Percentiles rank a stretch among this genome's conserved stretches.
Evolutionary conservation across 169 alveolate species (phyloP).

Genomic region (Eimeria acervulina): DNA sequence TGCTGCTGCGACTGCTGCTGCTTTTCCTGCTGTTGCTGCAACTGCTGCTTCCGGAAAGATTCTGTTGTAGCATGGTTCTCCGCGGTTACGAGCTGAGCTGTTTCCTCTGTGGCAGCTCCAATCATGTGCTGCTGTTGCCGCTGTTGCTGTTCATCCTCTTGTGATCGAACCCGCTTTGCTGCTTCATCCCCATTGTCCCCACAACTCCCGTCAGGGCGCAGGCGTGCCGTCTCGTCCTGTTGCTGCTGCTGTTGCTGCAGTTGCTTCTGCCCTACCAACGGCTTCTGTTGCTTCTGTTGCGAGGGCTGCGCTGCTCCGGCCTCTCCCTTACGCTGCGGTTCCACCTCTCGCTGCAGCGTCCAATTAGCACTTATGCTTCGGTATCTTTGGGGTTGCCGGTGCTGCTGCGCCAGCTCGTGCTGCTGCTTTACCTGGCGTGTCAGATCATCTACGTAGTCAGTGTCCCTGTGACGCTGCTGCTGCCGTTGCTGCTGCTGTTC

Average conservation of each 20-base stretch:
- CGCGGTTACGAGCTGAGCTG: neutral
- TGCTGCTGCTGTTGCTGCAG: conserved; percentile 16
- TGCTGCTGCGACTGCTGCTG: neutral
- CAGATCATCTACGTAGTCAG: neutral
- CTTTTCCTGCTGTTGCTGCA: neutral
- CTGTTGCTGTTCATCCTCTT: neutral
- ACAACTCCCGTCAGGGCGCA: neutral
- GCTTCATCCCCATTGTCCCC: neutral
- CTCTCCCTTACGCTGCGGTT: conserved; percentile 9
- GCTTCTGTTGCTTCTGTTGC: neutral
- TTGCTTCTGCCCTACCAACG: neutral
- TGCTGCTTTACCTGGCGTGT: neutral
- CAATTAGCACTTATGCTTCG: neutral
- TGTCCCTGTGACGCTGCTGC: neutral
- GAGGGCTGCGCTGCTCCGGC: conserved; percentile 25
- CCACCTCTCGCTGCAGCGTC: neutral
- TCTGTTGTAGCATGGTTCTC: neutral
- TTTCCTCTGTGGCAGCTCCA: neutral
- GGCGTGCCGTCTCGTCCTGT: neutral
- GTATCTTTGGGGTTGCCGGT: neutral
- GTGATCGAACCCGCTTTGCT: neutral
- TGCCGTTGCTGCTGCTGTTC: conserved; percentile 44
- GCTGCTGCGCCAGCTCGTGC: neutral
- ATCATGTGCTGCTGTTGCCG: neutral
- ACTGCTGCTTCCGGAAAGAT: neutral